Evolutionary conservation across 805 yeast species (phyloP).

Genomic region (Lachancea dasiensis): DNA sequence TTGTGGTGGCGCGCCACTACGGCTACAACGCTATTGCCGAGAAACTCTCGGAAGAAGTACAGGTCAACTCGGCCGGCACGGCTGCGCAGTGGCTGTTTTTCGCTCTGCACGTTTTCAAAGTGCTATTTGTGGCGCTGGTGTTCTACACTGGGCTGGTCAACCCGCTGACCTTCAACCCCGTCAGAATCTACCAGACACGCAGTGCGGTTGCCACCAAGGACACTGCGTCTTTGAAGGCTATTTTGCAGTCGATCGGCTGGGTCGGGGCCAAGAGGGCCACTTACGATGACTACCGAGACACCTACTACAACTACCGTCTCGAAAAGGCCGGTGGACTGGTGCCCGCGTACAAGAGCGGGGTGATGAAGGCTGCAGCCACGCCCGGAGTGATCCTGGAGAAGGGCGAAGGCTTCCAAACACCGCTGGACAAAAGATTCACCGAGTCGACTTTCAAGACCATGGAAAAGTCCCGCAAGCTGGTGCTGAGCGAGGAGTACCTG

Average conservation of each 20-base stretch:
- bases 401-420: conserved; percentile 83
- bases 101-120: conserved; percentile 62
- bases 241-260: conserved; percentile 76
- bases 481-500: conserved; percentile 51
- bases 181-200: conserved; percentile 28
- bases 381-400: conserved; percentile 58
- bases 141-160: conserved; percentile 71
- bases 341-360: conserved; percentile 68
- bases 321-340: conserved; percentile 69
- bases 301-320: conserved; percentile 57
- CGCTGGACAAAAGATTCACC: conserved; percentile 36
- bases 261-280: conserved; percentile 81
- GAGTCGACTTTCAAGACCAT: conserved; percentile 36
- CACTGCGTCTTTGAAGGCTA: conserved; percentile 32
- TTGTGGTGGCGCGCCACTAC: conserved; percentile 28
- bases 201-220: conserved; percentile 27
- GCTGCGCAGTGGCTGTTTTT: conserved; percentile 65
- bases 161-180: conserved; percentile 53
- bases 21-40: conserved; percentile 41
- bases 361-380: conserved; percentile 49
- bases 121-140: conserved; percentile 46
- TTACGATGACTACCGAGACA: conserved; percentile 62
- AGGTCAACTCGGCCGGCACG: conserved; percentile 34
- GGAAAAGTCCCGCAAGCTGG: conserved; percentile 41
- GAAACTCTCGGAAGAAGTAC: conserved; percentile 45